phyloP scores from a whole-genome alignment of 129 eudicot genomes.

The Flaveria brownii region DNA sequence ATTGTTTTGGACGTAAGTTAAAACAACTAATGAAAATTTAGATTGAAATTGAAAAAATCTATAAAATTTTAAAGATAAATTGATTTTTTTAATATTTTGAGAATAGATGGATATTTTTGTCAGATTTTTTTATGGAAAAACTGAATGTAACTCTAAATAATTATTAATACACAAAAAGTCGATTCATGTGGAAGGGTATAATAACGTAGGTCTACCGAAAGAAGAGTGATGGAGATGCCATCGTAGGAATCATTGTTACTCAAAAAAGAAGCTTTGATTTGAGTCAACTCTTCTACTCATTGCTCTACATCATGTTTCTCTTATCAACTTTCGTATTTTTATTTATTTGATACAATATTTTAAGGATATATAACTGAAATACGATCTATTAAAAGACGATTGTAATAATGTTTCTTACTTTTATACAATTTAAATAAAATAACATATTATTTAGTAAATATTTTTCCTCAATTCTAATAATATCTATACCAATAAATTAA shows the following conservation, averaged over 20 bases:
- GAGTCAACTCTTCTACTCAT: conserved; percentile 27
- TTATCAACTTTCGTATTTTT: not conserved
- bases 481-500: no score
- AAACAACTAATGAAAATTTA: no score
- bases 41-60: no score
- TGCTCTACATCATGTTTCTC: conserved; percentile 3
- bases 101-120: no score
- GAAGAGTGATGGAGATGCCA: conserved; percentile 19
- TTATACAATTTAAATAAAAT: not conserved
- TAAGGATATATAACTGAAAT: not conserved
- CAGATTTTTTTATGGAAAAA: no score
- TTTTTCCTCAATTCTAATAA: no score
- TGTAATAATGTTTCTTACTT: not conserved
- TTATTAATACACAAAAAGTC: not conserved
- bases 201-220: not conserved
- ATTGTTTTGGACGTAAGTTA: no score
- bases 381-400: not conserved
- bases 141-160: no score
- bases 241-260: conserved; percentile 17
- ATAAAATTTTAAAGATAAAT: no score
- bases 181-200: not conserved
- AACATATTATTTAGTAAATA: no score
- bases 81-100: no score
- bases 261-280: conserved; percentile 12
- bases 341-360: not conserved